phyloP scores from a whole-genome alignment of 768 basidiomycete species.

The Hygrocybe punicea region DNA sequence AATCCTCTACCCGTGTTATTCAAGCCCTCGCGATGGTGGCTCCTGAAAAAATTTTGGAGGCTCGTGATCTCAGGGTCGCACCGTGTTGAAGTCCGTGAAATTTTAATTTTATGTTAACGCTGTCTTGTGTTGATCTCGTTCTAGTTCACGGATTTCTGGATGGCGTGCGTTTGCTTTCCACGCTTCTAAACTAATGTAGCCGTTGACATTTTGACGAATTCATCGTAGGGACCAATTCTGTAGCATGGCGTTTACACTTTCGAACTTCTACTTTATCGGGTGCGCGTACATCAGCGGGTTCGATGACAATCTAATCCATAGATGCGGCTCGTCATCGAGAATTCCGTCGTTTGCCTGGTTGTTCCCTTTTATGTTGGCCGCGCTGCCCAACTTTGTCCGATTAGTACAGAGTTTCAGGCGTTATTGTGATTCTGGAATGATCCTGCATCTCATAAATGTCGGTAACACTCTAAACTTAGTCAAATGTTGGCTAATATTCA shows the following conservation, averaged over 20 bases:
- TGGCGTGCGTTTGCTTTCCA: slow-evolving; percentile 52
- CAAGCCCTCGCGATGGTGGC: slow-evolving; percentile 75
- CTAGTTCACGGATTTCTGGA: slow-evolving; percentile 66
- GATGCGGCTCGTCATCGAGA: slow-evolving; percentile 26
- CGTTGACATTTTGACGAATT: no score
- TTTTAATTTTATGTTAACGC: neutral
- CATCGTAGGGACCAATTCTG: slow-evolving; percentile 70
- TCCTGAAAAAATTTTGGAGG: slow-evolving; percentile 58
- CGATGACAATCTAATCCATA: slow-evolving; percentile 41
- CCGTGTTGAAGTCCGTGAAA: slow-evolving; percentile 63
- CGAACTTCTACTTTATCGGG: slow-evolving; percentile 69
- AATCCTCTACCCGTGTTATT: slow-evolving; percentile 72
- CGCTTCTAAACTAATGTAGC: neutral
- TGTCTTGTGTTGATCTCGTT: neutral
- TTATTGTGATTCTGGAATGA: slow-evolving; percentile 70
- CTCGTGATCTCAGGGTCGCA: slow-evolving; percentile 69
- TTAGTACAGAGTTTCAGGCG: slow-evolving; percentile 84
- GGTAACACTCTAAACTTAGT: slow-evolving; percentile 7
- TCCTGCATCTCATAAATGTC: slow-evolving; percentile 87
- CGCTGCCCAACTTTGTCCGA: slow-evolving; percentile 72
- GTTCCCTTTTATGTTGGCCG: slow-evolving; percentile 52
- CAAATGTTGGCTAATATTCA: slow-evolving; percentile 4
- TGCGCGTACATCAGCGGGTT: slow-evolving; percentile 68
- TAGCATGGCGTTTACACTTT: slow-evolving; percentile 71
- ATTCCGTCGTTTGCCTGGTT: slow-evolving; percentile 54